phyloP scores from a whole-genome alignment of 176 grass and related monocot genomes.

The Oryza glumipatula region DNA sequence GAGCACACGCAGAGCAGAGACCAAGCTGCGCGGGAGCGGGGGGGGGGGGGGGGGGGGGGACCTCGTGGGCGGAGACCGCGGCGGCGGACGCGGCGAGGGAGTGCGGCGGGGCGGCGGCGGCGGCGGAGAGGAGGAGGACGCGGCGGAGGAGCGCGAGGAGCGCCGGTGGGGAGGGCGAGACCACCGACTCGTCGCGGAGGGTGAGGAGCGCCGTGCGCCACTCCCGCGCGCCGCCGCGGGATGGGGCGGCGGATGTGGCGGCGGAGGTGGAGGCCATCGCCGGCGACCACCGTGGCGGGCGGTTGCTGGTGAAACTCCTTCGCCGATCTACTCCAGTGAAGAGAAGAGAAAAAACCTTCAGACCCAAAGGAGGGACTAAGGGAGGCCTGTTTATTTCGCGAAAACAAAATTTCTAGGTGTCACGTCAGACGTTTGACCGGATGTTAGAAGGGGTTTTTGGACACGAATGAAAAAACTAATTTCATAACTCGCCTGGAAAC shows the following conservation, averaged over 20 bases:
- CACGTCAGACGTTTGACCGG: too few relatives aligned
- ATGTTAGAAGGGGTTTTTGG: too few relatives aligned
- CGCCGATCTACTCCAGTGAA: not conserved
- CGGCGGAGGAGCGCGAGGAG: slow-evolving; percentile 79
- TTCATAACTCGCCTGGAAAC: too few relatives aligned
- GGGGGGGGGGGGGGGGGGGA: not conserved
- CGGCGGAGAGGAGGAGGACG: slow-evolving; percentile 54
- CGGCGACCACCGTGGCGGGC: not conserved
- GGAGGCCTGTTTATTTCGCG: too few relatives aligned
- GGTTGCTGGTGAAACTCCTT: not conserved
- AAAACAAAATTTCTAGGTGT: too few relatives aligned
- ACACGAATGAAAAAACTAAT: too few relatives aligned
- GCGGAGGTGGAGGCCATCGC: slow-evolving; percentile 39
- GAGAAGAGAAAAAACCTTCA: too few relatives aligned
- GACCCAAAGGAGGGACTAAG: not conserved
- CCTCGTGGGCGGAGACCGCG: slow-evolving; percentile 77
- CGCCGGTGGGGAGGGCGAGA: slow-evolving; percentile 47
- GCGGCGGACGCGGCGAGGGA: slow-evolving; percentile 62
- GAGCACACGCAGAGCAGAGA: not conserved
- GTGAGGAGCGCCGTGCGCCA: slow-evolving; percentile 91
- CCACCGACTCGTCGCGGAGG: slow-evolving; percentile 83
- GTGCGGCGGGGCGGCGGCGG: slow-evolving; percentile 27
- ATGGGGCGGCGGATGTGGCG: slow-evolving; percentile 23
- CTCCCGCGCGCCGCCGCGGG: slow-evolving; percentile 44
- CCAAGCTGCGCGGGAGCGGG: not conserved